phyloP scores from a whole-genome alignment of 768 basidiomycete species.

The Auricularia heimuer region DNA sequence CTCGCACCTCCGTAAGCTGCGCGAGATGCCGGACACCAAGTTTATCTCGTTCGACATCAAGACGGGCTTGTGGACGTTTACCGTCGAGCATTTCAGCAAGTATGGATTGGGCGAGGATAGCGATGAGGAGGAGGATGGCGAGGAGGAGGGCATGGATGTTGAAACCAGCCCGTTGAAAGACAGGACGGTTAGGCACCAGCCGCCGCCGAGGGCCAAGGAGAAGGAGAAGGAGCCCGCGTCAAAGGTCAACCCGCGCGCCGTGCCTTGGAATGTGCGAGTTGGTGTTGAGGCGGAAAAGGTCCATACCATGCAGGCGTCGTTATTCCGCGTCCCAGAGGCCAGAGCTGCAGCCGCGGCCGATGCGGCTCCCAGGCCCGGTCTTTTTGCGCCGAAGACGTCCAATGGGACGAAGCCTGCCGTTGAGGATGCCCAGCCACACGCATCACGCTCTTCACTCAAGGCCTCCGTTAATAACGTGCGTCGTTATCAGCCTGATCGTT shows the following conservation, averaged over 20 bases:
- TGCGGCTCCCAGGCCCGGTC: conserved; percentile 8
- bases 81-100: conserved; percentile 73
- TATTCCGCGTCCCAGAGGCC: conserved; percentile 68
- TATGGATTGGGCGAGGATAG: conserved; percentile 15
- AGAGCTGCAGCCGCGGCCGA: background rate
- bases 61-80: conserved; percentile 88
- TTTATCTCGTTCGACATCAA: conserved; percentile 73
- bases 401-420: conserved; percentile 39
- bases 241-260: conserved; percentile 28
- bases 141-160: conserved; percentile 2
- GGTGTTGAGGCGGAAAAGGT: conserved; percentile 81
- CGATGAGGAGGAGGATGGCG: conserved; percentile 12
- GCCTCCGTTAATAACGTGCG: conserved; percentile 12
- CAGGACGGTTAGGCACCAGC: background rate
- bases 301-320: conserved; percentile 87
- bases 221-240: conserved; percentile 1
- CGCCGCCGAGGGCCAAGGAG: conserved; percentile 4
- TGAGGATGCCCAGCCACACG: conserved; percentile 30
- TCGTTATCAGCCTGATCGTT: conserved; percentile 11
- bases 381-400: conserved; percentile 7
- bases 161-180: background rate
- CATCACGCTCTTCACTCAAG: conserved; percentile 19
- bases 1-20: conserved; percentile 71
- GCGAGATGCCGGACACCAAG: conserved; percentile 74
- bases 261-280: conserved; percentile 62